phyloP scores from a whole-genome alignment of 768 basidiomycete species.

The Trametes elegans region DNA sequence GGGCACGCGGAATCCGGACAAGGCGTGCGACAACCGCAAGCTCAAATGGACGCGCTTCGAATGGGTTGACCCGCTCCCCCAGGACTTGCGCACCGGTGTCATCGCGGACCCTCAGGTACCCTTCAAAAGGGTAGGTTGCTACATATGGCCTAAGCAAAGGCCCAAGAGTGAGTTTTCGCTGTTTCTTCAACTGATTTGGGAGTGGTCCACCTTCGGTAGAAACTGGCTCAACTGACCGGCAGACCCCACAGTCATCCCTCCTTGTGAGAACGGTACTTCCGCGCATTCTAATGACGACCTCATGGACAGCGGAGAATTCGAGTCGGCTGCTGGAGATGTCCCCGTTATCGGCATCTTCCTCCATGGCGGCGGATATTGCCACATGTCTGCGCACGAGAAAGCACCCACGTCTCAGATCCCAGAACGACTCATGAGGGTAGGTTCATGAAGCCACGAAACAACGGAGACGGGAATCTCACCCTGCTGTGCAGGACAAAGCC shows the following conservation, averaged over 20 bases:
- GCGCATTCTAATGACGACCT: conserved; percentile 3
- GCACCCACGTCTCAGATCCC: conserved; percentile 49
- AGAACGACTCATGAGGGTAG: conserved; percentile 42
- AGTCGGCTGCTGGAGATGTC: conserved; percentile 27
- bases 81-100: conserved; percentile 41
- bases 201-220: background rate
- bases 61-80: conserved; percentile 46
- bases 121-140: conserved; percentile 45
- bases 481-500: conserved; percentile 26
- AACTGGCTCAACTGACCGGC: background rate
- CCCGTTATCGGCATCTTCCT: conserved; percentile 48
- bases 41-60: conserved; percentile 48
- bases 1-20: conserved; percentile 46
- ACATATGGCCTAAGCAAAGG: conserved; percentile 43
- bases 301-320: conserved; percentile 22
- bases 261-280: background rate
- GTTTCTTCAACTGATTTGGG: background rate
- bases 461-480: background rate
- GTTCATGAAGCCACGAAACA: background rate
- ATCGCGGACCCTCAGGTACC: conserved; percentile 39
- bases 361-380: conserved; percentile 56
- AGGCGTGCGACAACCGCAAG: conserved; percentile 31
- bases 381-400: conserved; percentile 55
- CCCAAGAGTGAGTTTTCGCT: conserved; percentile 20
- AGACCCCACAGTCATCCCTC: conserved; percentile 5